A percentile compares a stretch with the other conserved stretches of the same genome.
phyloP scores from a whole-genome alignment of 2,329 filamentous ascomycete genomes.

The Phymatotrichopsis omnivora region DNA sequence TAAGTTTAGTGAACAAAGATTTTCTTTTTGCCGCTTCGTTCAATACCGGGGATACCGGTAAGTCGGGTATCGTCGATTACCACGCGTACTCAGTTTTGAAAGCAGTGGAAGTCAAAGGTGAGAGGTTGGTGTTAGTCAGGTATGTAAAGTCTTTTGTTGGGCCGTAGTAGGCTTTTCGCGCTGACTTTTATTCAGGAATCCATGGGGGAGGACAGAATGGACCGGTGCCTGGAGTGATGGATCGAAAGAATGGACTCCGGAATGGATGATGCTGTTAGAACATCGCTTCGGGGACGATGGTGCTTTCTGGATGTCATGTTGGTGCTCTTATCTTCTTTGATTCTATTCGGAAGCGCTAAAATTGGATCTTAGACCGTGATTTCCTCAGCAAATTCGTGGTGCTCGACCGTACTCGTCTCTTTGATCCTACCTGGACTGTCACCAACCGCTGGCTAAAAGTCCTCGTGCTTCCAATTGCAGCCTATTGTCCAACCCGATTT shows the following conservation, averaged over 20 bases:
- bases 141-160: conserved; percentile 30
- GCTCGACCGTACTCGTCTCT: conserved; percentile 53
- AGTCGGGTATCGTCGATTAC: conserved; percentile 43
- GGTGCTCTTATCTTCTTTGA: conserved; percentile 5
- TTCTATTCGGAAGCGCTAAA: conserved; percentile 52
- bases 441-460: conserved; percentile 52
- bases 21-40: conserved; percentile 52
- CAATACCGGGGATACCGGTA: background rate
- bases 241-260: conserved; percentile 72
- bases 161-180: conserved; percentile 8
- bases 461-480: conserved; percentile 51
- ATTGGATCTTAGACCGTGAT: conserved; percentile 40
- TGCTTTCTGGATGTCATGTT: conserved; percentile 43
- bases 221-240: conserved; percentile 73
- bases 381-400: conserved; percentile 52
- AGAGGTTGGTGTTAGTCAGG: conserved; percentile 41
- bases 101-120: conserved; percentile 40
- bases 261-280: conserved; percentile 61
- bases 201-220: conserved; percentile 75
- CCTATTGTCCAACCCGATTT: conserved; percentile 53
- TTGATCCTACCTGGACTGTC: conserved; percentile 49
- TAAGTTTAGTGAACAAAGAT: conserved; percentile 68
- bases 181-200: conserved; percentile 47
- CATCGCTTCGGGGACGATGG: conserved; percentile 71
- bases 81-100: conserved; percentile 54